Evolutionary conservation across 371 early-diverging fungal genomes (phyloP), one percentile per base, ranked within the genome.

Genomic region (Mucor piriformis): DNA sequence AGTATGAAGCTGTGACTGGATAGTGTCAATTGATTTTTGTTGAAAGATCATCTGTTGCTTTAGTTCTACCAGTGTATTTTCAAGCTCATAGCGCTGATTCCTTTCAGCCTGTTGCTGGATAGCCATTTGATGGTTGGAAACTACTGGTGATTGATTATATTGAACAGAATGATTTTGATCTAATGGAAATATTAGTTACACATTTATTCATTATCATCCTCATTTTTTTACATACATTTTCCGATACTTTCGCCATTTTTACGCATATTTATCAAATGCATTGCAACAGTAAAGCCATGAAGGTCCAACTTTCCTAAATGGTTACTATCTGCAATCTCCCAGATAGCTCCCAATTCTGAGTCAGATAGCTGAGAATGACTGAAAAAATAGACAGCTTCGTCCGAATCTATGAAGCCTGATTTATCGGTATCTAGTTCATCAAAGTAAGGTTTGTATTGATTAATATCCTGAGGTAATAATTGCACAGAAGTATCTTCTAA

Each of bases 281-380:
- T 57, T 3, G 67, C 67, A 15, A 63, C 54, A 42, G 49, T 49
- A 21, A 67, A 67, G 3, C 46, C 67, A 32, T 52, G 55, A 10
- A 48, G 43, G 44, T 67, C 52, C 13, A 67, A 37, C 20, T 35
- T 49, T 5, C 67, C 67, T 3, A 47, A 1, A 32, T 43, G 55
- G 16, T 34, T 34, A 11, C 50, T 50, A 18, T 67, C 63, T 20
- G 59, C 59, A 35, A 67, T 58, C 16, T 63, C 63, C 67, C 67
- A 67, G 24, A 67, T 67, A 29, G 85, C 76, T 34, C 83, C 81
- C 12, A 94, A 74, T 5, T 76, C 72, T 8, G 67, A 61, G 21
- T 82, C 77, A 2, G 88, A 71, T 0, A 94, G 74, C 5, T 77
- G 73, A 1, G 92, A 92, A 64, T 86, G 89, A 52, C 74, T 77